Conservation (phyloP, 305 asterid species). For the Lippia alba region DNA sequence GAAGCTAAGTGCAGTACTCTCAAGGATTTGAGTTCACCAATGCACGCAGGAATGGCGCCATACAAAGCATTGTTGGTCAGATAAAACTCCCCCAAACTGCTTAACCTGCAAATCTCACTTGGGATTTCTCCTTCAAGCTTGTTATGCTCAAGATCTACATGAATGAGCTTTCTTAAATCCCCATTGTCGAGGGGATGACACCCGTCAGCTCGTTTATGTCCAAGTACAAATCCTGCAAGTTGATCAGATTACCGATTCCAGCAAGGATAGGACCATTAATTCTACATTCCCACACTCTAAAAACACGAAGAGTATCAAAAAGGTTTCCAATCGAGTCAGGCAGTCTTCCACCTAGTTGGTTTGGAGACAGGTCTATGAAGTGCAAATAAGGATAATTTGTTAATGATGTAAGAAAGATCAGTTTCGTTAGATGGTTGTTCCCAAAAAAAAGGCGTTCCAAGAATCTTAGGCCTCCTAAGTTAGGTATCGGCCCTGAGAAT, state of each 20-base stretch:
- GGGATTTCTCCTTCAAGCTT: background rate
- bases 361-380: no score
- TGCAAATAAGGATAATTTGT: no score
- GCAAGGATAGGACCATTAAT: no score
- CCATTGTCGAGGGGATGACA: slow-evolving; percentile 39
- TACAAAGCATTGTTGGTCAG: background rate
- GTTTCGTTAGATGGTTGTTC: slow-evolving; percentile 30
- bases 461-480: slow-evolving; percentile 30
- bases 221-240: no score
- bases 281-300: no score
- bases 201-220: slow-evolving; percentile 35
- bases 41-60: background rate
- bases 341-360: no score
- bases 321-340: no score
- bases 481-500: slow-evolving; percentile 42
- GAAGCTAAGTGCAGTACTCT: no score
- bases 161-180: background rate
- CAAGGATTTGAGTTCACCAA: background rate
- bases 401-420: no score
- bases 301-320: no score
- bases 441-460: no score
- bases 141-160: background rate
- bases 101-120: background rate
- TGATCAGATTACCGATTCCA: no score
- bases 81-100: background rate